Conservation (phyloP, 306 rosid genomes). For the Senna siamea region DNA sequence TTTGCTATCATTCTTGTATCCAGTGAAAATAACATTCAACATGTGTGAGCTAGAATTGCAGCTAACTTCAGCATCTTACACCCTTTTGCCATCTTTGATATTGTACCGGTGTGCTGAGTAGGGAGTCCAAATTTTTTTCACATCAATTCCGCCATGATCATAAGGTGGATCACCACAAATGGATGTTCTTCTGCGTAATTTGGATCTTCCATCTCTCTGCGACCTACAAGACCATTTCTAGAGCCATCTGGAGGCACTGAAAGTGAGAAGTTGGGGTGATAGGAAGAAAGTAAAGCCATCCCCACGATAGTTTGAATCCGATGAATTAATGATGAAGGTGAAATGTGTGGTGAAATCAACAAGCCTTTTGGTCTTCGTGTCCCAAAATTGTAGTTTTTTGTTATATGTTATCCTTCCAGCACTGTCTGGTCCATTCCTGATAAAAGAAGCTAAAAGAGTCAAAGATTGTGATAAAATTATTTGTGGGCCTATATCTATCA, state of each 20-base stretch:
- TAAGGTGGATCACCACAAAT: conserved; percentile 34
- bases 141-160: conserved; percentile 20
- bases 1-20: neutral
- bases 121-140: neutral
- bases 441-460: too few relatives aligned
- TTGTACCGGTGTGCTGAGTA: conserved; percentile 15
- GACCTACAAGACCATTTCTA: too few relatives aligned
- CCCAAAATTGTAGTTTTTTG: conserved; percentile 32
- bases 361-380: conserved; percentile 8
- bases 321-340: conserved; percentile 42
- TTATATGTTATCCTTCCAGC: conserved; percentile 15
- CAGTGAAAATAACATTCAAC: too few relatives aligned
- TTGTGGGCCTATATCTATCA: too few relatives aligned
- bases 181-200: too few relatives aligned
- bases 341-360: conserved; percentile 44
- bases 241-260: too few relatives aligned
- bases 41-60: conserved; percentile 18
- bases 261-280: too few relatives aligned
- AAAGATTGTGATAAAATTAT: too few relatives aligned
- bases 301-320: neutral
- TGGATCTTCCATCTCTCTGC: too few relatives aligned
- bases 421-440: neutral
- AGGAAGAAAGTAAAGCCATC: conserved; percentile 54
- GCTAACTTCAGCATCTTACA: conserved; percentile 13
- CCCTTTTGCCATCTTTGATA: conserved; percentile 15